Evolutionary conservation across 2,329 filamentous ascomycete species (phyloP), one percentile per base, ranked within the genome.

Genomic region (Ceratocystiopsis minuta): DNA sequence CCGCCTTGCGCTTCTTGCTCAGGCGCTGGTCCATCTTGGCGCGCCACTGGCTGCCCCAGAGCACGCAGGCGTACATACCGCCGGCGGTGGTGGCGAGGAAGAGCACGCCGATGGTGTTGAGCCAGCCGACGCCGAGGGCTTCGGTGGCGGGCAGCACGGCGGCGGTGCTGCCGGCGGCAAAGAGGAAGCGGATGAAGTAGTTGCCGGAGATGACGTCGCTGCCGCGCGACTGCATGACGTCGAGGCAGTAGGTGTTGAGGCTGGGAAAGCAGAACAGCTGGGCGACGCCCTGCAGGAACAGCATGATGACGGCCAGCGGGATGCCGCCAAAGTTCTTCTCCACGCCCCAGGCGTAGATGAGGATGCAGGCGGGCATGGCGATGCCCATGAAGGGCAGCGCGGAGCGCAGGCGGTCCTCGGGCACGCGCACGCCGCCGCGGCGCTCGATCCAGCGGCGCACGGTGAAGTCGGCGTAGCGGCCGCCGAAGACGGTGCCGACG

Each of bases 141-240:
- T 85, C 64, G n/a, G 86, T 68, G 1, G 77, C 79, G 0, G 84
- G 84, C 43, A 90, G 62, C 42, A 81, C 81, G 2, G 75, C 71
- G 0, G 79, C 82, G 3, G 75, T 80, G 0, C 74, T 80, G 5
- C 72, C 59, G 12, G 80, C 81, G 1, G 76, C 82, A 49, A 86
- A 80, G 6, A 85, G 54, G 56, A 88, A 90, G 6, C 83, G 67
- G 40, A 82, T 65, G 52, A 85, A 75, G 56, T 87, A 90, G 56
- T 88, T 90, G 0, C 80, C 80, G 0, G 81, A 80, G 36, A 84
- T 73, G 4, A 88, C 80, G 53, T 90, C 82, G 4, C 78, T 72
- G 36, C 74, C 74, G 28, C 70, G 64, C 1, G 66, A 66, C 48
- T 79, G 79, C 76, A 87, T 84, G 13, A 88, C 81, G 55, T 90